Conservation (phyloP, 257 asterid species). For the Salvia rosmarinus region DNA sequence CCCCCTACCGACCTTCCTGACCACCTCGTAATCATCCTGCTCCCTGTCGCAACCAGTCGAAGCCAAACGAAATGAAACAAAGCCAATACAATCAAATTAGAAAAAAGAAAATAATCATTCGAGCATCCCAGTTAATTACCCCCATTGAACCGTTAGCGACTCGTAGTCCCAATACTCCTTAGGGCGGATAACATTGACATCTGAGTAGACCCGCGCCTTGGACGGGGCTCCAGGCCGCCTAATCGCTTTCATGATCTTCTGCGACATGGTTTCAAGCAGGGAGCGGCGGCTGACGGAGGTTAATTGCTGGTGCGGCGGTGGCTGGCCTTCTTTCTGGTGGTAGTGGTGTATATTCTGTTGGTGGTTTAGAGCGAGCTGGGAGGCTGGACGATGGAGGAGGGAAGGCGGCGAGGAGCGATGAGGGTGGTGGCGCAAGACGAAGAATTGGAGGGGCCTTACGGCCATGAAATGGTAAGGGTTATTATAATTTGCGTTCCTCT, state of each 20-base stretch:
- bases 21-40: slow-evolving; percentile 95
- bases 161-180: slow-evolving; percentile 96
- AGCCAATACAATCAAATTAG: neutral
- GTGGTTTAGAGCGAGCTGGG: slow-evolving; percentile 33
- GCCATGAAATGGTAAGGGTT: slow-evolving; percentile 66
- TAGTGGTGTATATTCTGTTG: slow-evolving; percentile 16
- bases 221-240: slow-evolving; percentile 87
- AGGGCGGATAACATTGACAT: slow-evolving; percentile 83
- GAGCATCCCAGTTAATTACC: slow-evolving; percentile 51
- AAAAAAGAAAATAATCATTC: neutral
- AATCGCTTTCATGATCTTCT: slow-evolving; percentile 86
- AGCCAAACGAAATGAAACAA: slow-evolving; percentile 11
- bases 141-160: slow-evolving; percentile 92
- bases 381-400: slow-evolving; percentile 45
- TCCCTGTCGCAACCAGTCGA: slow-evolving; percentile 63
- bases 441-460: slow-evolving; percentile 75
- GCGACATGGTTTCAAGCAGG: slow-evolving; percentile 69
- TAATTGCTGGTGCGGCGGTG: slow-evolving; percentile 34
- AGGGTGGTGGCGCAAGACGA: slow-evolving; percentile 50
- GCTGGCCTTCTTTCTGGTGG: slow-evolving; percentile 17
- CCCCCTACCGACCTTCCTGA: slow-evolving; percentile 94
- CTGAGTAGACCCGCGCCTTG: slow-evolving; percentile 80
- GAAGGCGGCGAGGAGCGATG: slow-evolving; percentile 31
- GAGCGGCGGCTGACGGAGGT: slow-evolving; percentile 42
- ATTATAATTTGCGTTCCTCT: slow-evolving; percentile 32